These are phyloP conservation scores for Pseudopyricularia cyperi DNA, from an alignment of 2,329 filamentous ascomycete genomes.

Conservation along the genomic window DNA sequence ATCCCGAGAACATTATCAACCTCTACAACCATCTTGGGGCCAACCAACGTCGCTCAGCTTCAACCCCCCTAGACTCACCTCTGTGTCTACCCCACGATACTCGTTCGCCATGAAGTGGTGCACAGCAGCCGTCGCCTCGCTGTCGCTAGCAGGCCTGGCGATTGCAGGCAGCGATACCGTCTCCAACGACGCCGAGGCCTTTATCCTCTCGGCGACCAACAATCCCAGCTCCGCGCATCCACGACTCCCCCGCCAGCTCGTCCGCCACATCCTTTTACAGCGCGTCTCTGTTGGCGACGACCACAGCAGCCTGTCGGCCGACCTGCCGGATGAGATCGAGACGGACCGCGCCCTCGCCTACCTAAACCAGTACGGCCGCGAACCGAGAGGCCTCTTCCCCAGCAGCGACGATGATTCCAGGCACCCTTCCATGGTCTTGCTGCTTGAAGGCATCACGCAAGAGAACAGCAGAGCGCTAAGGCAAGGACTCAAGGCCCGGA, in stretches of 20 bases:
- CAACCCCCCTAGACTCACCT: background rate
- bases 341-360: conserved; percentile 38
- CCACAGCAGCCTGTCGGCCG: conserved; percentile 33
- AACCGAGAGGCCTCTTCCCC: conserved; percentile 36
- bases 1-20: background rate
- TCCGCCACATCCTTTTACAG: conserved; percentile 45
- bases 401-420: conserved; percentile 13
- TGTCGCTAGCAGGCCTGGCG: conserved; percentile 3
- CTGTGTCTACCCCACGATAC: background rate
- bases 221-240: conserved; percentile 14
- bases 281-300: conserved; percentile 31
- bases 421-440: conserved; percentile 36
- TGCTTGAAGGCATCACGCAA: conserved; percentile 42
- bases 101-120: conserved; percentile 1
- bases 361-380: conserved; percentile 48
- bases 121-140: conserved; percentile 1
- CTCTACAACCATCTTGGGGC: background rate
- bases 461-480: conserved; percentile 27
- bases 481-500: conserved; percentile 22
- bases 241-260: conserved; percentile 37
- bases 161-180: background rate
- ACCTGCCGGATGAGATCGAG: conserved; percentile 25
- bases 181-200: background rate
- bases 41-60: background rate
- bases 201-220: background rate